These are phyloP conservation scores for Syzygium syzygioides DNA, from an alignment of 441 rosid species.

Conservation along the genomic window DNA sequence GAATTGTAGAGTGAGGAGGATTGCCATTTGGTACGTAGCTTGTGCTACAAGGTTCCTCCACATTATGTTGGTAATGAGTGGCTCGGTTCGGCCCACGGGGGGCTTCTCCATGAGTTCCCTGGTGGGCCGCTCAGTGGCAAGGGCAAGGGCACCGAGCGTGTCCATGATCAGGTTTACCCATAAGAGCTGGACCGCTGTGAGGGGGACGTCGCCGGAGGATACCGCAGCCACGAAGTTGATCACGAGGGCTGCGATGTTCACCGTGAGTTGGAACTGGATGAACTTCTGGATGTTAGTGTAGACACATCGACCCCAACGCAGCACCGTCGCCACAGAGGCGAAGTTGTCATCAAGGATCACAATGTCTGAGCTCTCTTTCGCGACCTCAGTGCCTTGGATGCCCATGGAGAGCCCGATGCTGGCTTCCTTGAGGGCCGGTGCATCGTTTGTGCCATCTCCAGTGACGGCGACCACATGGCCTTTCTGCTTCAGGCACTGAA, in stretches of 20 bases:
- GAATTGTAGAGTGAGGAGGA: not conserved
- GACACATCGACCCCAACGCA: conserved; percentile 7
- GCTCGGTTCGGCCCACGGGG: not conserved
- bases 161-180: conserved; percentile 88
- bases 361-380: not conserved
- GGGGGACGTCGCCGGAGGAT: conserved; percentile 64
- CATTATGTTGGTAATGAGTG: not conserved
- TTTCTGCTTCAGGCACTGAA: too few species aligned
- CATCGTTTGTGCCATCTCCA: too few species aligned
- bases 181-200: conserved; percentile 62
- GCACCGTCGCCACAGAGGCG: fast-evolving
- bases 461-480: too few species aligned
- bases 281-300: conserved; percentile 52
- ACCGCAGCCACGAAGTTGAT: conserved; percentile 65
- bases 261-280: conserved; percentile 74
- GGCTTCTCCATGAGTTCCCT: not conserved
- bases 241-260: conserved; percentile 66
- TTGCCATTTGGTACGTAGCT: not conserved
- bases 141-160: conserved; percentile 68
- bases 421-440: too few species aligned
- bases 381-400: not conserved
- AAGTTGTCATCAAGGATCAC: not conserved
- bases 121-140: conserved; percentile 19
- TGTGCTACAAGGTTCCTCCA: not conserved
- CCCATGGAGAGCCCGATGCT: not conserved